These are phyloP conservation scores for Arachnomyces sp. DNA, from an alignment of 2,329 filamentous ascomycete genomes.

Conservation along the genomic window DNA sequence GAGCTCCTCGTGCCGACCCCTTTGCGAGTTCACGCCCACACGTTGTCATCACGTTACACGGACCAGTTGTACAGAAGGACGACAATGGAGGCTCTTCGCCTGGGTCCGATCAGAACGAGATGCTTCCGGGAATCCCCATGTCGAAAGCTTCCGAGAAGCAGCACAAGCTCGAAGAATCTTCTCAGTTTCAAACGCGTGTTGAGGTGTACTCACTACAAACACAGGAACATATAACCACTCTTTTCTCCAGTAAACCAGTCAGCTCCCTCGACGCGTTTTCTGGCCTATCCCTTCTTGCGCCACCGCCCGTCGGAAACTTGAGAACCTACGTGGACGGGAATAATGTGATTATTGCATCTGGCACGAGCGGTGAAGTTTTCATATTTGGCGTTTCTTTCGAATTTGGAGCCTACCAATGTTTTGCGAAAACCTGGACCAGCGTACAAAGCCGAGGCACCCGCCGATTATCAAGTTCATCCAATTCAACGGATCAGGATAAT, in stretches of 20 bases:
- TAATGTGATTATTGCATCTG: slow-evolving; percentile 67
- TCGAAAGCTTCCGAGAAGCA: slow-evolving; percentile 18
- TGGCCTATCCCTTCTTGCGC: slow-evolving; percentile 59
- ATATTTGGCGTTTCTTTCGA: slow-evolving; percentile 48
- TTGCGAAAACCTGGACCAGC: slow-evolving; percentile 88
- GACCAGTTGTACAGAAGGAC: slow-evolving; percentile 47
- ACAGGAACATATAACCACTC: slow-evolving; percentile 60
- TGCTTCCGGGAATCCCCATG: slow-evolving; percentile 19
- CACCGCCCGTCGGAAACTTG: slow-evolving; percentile 63
- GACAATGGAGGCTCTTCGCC: slow-evolving; percentile 27
- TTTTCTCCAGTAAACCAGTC: slow-evolving; percentile 62
- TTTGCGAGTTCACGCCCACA: slow-evolving; percentile 56
- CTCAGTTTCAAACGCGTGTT: slow-evolving; percentile 70
- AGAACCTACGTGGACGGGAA: slow-evolving; percentile 64
- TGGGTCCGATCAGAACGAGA: slow-evolving; percentile 29
- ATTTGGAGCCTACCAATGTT: slow-evolving; percentile 48
- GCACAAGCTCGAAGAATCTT: slow-evolving; percentile 20
- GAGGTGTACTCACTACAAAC: slow-evolving; percentile 79
- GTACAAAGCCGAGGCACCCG: slow-evolving; percentile 50
- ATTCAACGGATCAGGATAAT: slow-evolving; percentile 36
- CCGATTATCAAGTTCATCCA: slow-evolving; percentile 39
- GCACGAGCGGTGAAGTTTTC: slow-evolving; percentile 78
- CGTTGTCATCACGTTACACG: slow-evolving; percentile 71
- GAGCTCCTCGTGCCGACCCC: slow-evolving; percentile 48
- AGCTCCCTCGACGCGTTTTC: slow-evolving; percentile 47